Conservation (phyloP, 2,329 filamentous ascomycete genomes). For the Eutypella sp. region DNA sequence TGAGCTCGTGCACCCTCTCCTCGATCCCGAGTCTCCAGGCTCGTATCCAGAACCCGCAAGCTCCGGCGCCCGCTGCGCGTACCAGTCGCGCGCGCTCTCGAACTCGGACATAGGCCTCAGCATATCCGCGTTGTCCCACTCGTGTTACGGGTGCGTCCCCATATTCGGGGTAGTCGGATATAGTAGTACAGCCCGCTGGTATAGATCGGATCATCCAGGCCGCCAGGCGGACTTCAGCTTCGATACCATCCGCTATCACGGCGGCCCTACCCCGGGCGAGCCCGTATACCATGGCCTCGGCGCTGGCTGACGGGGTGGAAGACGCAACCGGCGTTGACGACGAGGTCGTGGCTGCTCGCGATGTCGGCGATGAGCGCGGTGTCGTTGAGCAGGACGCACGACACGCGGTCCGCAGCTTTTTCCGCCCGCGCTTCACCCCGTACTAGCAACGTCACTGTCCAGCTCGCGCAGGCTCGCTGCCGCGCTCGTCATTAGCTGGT, state of each 20-base stretch:
- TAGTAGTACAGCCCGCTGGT: slow-evolving; percentile 12
- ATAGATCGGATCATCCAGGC: slow-evolving; percentile 16
- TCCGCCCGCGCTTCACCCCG: slow-evolving; percentile 6
- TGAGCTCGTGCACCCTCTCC: slow-evolving; percentile 8
- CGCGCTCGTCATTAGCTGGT: slow-evolving; percentile 7
- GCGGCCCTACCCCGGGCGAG: slow-evolving; percentile 23
- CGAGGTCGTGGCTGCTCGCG: slow-evolving; percentile 17
- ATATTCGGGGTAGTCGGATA: slow-evolving; percentile 13
- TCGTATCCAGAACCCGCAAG: slow-evolving; percentile 8
- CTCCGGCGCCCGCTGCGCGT: slow-evolving; percentile 15
- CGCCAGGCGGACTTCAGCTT: not conserved
- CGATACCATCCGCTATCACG: no score
- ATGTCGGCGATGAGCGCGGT: slow-evolving; percentile 1
- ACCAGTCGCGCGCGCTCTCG: slow-evolving; percentile 11
- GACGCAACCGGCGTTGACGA: slow-evolving; percentile 33
- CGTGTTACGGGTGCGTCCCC: slow-evolving; percentile 6
- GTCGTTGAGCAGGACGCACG: slow-evolving; percentile 8
- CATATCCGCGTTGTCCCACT: slow-evolving; percentile 9
- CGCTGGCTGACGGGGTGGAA: slow-evolving; percentile 27
- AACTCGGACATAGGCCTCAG: slow-evolving; percentile 7
- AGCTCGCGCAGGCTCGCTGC: not conserved
- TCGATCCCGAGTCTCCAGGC: no score
- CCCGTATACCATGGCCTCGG: slow-evolving; percentile 31
- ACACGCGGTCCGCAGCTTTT: slow-evolving; percentile 7
- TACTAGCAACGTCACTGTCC: slow-evolving; percentile 2